Evolutionary conservation across 1,284 basidiomycete species (phyloP).

Genomic region (Fomitopsis betulina): DNA sequence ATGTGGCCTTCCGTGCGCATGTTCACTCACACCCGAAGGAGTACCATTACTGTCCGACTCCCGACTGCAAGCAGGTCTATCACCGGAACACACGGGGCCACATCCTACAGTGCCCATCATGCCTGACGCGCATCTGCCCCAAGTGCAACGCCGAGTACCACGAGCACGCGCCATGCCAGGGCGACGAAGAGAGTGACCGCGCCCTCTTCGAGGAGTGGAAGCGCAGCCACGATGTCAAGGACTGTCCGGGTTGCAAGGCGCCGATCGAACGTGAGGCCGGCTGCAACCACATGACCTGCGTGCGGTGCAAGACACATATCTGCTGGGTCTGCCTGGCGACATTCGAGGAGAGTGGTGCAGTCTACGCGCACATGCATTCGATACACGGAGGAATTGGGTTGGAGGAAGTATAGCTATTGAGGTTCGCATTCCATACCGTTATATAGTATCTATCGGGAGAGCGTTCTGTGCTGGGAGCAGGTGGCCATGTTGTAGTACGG

Average conservation of each 20-base stretch:
- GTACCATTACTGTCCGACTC: constrained; percentile 69
- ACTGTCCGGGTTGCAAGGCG: constrained; percentile 62
- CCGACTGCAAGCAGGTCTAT: constrained; percentile 71
- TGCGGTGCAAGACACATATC: constrained; percentile 63
- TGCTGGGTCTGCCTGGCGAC: constrained; percentile 73
- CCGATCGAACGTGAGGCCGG: constrained; percentile 67
- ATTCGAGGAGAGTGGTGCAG: constrained; percentile 52
- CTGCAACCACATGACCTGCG: constrained; percentile 75
- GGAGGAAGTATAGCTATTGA: background rate
- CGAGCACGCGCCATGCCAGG: constrained; percentile 56
- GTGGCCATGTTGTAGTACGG: background rate
- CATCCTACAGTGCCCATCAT: constrained; percentile 65
- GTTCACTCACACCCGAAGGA: constrained; percentile 52
- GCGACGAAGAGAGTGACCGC: constrained; percentile 46
- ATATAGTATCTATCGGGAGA: background rate
- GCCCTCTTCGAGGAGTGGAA: constrained; percentile 56
- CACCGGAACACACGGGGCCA: constrained; percentile 44
- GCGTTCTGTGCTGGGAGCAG: background rate
- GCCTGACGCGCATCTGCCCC: constrained; percentile 63
- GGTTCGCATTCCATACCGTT: background rate
- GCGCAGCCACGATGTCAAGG: constrained; percentile 54
- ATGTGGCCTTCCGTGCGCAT: constrained; percentile 53
- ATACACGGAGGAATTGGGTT: constrained; percentile 44
- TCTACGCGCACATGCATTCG: constrained; percentile 56
- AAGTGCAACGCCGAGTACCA: constrained; percentile 63